Evolutionary conservation across 73 alveolate genomes (phyloP), one percentile per base, ranked within the genome.

Genomic region (Paraurostyla sp.): DNA sequence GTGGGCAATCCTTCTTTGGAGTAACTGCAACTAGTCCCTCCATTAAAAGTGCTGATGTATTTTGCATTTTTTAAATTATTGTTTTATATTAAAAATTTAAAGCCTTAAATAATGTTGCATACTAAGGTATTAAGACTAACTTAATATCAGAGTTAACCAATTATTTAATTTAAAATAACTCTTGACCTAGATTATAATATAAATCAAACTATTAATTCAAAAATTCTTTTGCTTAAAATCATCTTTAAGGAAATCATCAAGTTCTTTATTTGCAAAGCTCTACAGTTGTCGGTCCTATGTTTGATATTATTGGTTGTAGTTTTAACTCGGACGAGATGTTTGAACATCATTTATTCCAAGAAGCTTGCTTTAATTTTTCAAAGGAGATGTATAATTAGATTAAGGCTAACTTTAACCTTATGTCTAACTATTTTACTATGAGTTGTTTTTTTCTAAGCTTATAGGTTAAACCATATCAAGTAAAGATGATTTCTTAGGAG

Each of bases 1-100:
- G 97, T 25, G 97, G 97, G 68, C 97, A 93, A 80, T 93, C 97
- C 3, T 51, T 32, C 49, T 91, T 91, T 3, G 96, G 96, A 16
- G 80, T 42, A 11, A 93, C 97, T 38, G 97, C 96, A 57, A 59
- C 62, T 71, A 92, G 38, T 2, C 93, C 93, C 36, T 69, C 92
- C 82, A 91, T 59, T 54, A 15, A 46, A 25, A 48, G 30, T n/a
- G 7, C 0, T 40, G 20, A 73, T 2, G 48, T 51, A 73, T 73
- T 73, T 35, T 18, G 13, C 23, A 18, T 52, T 52, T 52, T 13
- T 9, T 45, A 45, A 18, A 45, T 13, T 18, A 13, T 52, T 9
- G 4, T 13, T 52, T 52, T 52, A 13, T 18, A 9, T 52, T 52
- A 52, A 35, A 6, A 18, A 4, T 9, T 6, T 52, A 52, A 52